Evolutionary conservation across 1,139 yeast species (phyloP), one percentile per base, ranked within the genome.

Genomic region (Nakaseomyces glabratus): DNA sequence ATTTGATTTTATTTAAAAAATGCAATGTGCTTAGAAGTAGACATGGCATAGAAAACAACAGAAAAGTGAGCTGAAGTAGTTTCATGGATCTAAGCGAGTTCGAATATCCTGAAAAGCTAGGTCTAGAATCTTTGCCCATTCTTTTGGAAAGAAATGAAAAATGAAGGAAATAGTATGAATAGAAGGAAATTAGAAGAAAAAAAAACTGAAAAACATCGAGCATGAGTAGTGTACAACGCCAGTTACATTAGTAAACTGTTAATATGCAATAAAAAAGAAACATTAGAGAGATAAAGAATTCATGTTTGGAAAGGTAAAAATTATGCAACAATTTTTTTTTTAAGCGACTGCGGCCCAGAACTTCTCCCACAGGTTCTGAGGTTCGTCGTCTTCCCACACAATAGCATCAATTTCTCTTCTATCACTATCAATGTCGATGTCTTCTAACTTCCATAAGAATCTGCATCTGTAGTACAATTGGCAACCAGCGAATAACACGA

Each of bases 401-500:
- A 63, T 61, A 15, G 71, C 76, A 40, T 74, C 81, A 30, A 69
- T 61, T 47, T 71, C 76, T 52, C 79, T 67, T 47, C 76, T 76
- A 41, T 78, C 81, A 14, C 71, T 57, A 43, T 74, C 81, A 37
- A 76, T 73, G 49, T 75, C 82, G 47, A 77, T 65, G 36, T 74
- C 73, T 19, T 73, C 76, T 23, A 71, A 65, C 28, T 60, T 57
- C 41, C 65, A 47, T 34, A 71, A 52, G 31, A 61, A 46, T 17
- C 68, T 55, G 28, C 63, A 58, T 45, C 63, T 62, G 55, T 66
- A 73, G 55, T 52, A 65, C 13, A 60, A 18, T 49, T 74, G 80
- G 65, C 71, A 71, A n/a, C 63, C 62, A 8, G 65, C 40, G 64
- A 66, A 74, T n/a, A 65, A 48, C 4, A 62, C 69, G 20, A 55